Evolutionary conservation across 2,329 filamentous ascomycete species (phyloP).

Genomic region (Dendryphion nanum): DNA sequence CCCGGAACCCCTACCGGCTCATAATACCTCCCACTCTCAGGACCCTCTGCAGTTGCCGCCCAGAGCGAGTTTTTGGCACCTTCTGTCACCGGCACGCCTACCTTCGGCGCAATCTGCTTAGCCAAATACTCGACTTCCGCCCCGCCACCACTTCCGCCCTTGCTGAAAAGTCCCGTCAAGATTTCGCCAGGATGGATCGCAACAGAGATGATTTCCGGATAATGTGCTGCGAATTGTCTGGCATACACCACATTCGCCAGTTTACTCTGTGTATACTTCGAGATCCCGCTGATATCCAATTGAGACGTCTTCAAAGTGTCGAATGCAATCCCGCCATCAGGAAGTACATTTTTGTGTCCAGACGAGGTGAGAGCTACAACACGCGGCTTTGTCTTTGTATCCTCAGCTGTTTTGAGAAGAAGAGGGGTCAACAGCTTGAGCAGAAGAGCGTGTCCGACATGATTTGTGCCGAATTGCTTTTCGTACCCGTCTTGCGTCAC

Average conservation of each 20-base stretch:
- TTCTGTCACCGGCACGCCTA: slow-evolving; percentile 24
- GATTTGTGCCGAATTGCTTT: slow-evolving; percentile 46
- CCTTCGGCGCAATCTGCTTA: too few species aligned
- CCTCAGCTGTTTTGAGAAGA: slow-evolving; percentile 31
- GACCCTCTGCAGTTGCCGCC: slow-evolving; percentile 34
- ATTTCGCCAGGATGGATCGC: slow-evolving; percentile 46
- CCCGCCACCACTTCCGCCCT: slow-evolving; percentile 8
- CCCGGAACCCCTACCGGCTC: slow-evolving; percentile 12
- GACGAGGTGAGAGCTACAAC: slow-evolving; percentile 25
- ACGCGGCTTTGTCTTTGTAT: slow-evolving; percentile 38
- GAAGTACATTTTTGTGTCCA: neutral
- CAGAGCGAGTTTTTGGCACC: slow-evolving; percentile 45
- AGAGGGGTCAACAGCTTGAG: slow-evolving; percentile 40
- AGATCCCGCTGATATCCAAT: neutral
- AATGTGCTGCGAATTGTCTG: slow-evolving; percentile 36
- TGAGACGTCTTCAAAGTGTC: neutral
- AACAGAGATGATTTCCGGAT: slow-evolving; percentile 40
- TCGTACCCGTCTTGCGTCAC: slow-evolving; percentile 45
- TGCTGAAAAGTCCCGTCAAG: slow-evolving; percentile 36
- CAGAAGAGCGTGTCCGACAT: slow-evolving; percentile 46
- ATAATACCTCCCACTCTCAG: slow-evolving; percentile 41
- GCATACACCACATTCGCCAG: slow-evolving; percentile 47
- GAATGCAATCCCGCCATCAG: neutral
- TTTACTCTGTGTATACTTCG: slow-evolving; percentile 23
- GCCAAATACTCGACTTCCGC: slow-evolving; percentile 34